Base-by-base conservation (phyloP, 139 green algal species). In the Eudorina sp. region DNA sequence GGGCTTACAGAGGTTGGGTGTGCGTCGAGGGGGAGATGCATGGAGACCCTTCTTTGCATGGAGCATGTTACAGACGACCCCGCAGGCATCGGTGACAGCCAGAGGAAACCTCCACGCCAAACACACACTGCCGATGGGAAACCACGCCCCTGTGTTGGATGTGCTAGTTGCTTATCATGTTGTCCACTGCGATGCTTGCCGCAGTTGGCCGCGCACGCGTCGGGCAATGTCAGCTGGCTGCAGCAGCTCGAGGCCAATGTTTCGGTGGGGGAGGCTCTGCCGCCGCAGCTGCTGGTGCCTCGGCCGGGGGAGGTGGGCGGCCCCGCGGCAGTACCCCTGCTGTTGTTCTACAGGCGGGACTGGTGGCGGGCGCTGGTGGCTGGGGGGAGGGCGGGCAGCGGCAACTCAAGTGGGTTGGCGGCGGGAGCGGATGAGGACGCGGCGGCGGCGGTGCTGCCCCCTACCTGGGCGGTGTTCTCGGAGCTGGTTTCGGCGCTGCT, bases 271-370 rank as follows among this genome's bases (percentile, higher is more conserved):
- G 75, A 29, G 27, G 18, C 34, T 18, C 53, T 70, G 36, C 77
- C 55, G 53, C 0, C 77, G 4, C n/a, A 53, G 38, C 9, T 68
- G 34, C 18, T 40, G 25, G 19, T 29, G 19, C 25, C 53, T 14
- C 36, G 23, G 53, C 77, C 53, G 53, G 53, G 48, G 3, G 41
- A 31, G 36, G 36, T 36, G 0, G 77, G 77, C 46, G 78, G 78
- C 9, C 40, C 78, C 5, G 16, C 40, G 13, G 25, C 29, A 25
- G 27, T n/a, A 2, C 55, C 55, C 27, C 78, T 85, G 53, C 78
- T 85, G 55, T 58, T 85, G 9, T 21, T 62, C 31, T 85, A 85
- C 78, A 38, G 78, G 13, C 53, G 78, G 38, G 78, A 85, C 78
- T 85, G 78, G 78, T 74, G 55, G 55, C 4, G 27, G 55, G 1